Evolutionary conservation across 176 grass and related monocot species (phyloP).

Genomic region (Oryza punctata): DNA sequence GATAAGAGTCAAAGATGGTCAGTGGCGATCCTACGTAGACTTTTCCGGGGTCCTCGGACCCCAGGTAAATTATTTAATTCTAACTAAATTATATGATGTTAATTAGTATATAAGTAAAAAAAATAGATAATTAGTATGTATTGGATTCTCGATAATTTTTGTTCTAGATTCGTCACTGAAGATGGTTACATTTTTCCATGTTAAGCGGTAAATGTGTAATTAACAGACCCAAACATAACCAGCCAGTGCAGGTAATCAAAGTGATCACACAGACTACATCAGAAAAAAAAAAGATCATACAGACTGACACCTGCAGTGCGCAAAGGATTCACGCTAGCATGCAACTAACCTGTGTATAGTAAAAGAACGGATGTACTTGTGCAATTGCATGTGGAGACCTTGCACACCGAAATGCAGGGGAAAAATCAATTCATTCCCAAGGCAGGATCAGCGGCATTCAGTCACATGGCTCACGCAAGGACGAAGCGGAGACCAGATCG

Average conservation of each 20-base stretch:
- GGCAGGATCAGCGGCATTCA: background rate
- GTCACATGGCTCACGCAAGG: conserved; percentile 29
- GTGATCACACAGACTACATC: background rate
- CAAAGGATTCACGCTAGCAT: background rate
- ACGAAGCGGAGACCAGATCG: conserved; percentile 28
- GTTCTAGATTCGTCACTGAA: too few species aligned
- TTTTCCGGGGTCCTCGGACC: too few species aligned
- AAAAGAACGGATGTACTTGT: background rate
- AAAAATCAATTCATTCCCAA: background rate
- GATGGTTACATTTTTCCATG: too few species aligned
- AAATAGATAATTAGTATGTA: too few species aligned
- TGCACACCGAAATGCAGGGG: conserved; percentile 3
- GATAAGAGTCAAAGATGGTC: background rate
- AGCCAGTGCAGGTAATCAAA: too few species aligned
- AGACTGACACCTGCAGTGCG: background rate
- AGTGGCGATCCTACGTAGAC: too few species aligned
- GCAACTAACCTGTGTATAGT: background rate
- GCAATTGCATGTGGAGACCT: background rate
- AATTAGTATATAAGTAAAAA: too few species aligned
- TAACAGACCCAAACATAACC: background rate
- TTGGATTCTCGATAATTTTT: too few species aligned
- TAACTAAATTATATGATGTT: too few species aligned
- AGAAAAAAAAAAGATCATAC: background rate
- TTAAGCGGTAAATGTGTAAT: background rate
- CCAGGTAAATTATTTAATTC: too few species aligned